Evolutionary conservation across 2,329 filamentous ascomycete genomes (phyloP), one percentile per base, ranked within the genome.

Genomic region (Aspergillus awamori): DNA sequence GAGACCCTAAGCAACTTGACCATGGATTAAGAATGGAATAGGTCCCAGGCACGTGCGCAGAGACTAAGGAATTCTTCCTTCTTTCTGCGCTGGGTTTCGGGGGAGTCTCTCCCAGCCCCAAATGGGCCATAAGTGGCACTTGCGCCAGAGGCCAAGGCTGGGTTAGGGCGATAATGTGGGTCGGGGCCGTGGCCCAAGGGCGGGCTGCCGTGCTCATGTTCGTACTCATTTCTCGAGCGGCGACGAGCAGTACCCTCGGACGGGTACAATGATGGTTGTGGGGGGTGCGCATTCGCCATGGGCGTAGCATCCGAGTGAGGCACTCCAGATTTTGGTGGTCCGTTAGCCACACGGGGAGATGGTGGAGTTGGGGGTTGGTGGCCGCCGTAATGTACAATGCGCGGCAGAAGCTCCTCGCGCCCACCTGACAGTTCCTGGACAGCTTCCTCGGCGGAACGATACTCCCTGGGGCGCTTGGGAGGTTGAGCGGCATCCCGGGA

Each of bases 371-470:
- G 93, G 43, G 94, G 93, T 75, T 97, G 94, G 73, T 96, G 92
- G 51, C 93, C 92, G 41, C 91, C 92, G 75, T 99, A 99, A 78
- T 98, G 95, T 13, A 99, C 92, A 60, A 98, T 87, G 77, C 94
- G 95, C 22, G 95, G 95, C 54, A 97, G 83, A 13, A 98, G 83
- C 61, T 99, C 95, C 60, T 96, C 90, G 60, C 95, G 87, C n/a
- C 95, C 95, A 54, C 92, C 93, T 5, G 93, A 89, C 64, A 99
- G 79, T 65, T 95, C 92, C 60, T 92, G 91, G 62, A 98, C 93
- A 2, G 92, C 95, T 74, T 99, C 95, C 76, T 99, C 95, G 11
- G 95, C 95, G 3, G 94, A 97, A 70, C 93, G 91, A 78, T 96
- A 98, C 73, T 98, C 95, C 60, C 94, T 86, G 10, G 88, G 83